phyloP scores from a whole-genome alignment of 2,329 filamentous ascomycete genomes.

The Fusarium denticulatum region DNA sequence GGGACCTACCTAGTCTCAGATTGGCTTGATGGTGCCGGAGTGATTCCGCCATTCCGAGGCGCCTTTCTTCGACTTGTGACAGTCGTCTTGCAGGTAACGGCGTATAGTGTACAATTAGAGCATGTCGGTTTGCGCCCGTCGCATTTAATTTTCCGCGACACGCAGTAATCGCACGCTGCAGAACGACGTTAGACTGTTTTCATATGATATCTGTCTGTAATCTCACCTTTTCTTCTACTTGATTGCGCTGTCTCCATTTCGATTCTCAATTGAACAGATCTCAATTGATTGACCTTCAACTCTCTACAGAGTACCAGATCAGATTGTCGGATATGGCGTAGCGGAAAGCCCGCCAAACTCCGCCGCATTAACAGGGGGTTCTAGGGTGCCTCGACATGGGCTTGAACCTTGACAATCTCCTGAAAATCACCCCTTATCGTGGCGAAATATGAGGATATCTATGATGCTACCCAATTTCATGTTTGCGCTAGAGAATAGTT shows the following conservation, averaged over 20 bases:
- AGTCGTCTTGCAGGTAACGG: constrained; percentile 43
- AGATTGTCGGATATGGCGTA: constrained; percentile 12
- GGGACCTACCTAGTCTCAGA: neutral
- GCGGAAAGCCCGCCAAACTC: constrained; percentile 5
- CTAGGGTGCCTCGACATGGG: neutral
- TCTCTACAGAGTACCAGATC: too few species aligned
- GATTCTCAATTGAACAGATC: neutral
- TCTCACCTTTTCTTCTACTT: constrained; percentile 35
- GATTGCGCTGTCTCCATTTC: constrained; percentile 20
- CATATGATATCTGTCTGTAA: rapidly evolving
- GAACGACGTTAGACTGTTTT: neutral
- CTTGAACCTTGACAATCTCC: neutral
- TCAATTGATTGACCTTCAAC: neutral
- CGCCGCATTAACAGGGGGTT: neutral
- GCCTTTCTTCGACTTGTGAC: constrained; percentile 9
- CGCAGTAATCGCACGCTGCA: constrained; percentile 51
- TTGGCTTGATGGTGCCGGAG: neutral
- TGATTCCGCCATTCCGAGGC: neutral
- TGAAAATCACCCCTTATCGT: constrained; percentile 17
- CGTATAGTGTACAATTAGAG: constrained; percentile 52
- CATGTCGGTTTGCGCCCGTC: constrained; percentile 51
- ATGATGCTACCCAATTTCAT: neutral
- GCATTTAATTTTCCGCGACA: constrained; percentile 53
- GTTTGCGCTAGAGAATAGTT: neutral
- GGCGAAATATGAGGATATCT: neutral